These are phyloP conservation scores for thale cress (Arabidopsis thaliana) DNA, from an alignment of 345 rosid species.

Conservation along the genomic window DNA sequence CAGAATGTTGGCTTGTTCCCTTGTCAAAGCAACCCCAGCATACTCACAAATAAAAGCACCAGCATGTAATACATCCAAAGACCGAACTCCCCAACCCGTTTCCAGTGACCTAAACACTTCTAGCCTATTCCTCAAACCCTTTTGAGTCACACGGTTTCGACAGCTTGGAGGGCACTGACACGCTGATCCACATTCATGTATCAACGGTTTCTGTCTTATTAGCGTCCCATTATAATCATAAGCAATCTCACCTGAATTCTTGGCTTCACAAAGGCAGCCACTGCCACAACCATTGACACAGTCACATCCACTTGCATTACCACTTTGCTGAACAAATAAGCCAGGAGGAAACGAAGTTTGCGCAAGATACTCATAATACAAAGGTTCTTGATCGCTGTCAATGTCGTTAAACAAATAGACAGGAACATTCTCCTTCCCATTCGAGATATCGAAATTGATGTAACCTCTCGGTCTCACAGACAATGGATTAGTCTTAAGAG, in stretches of 20 bases:
- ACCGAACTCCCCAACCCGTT: constrained; percentile 96
- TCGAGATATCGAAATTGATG: constrained; percentile 76
- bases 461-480: constrained; percentile 73
- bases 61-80: constrained; percentile 83
- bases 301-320: constrained; percentile 62
- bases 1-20: constrained; percentile 80
- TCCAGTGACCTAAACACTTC: constrained; percentile 91
- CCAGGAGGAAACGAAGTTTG: constrained; percentile 69
- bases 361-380: constrained; percentile 76
- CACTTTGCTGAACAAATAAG: constrained; percentile 45
- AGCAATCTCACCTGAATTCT: constrained; percentile 84
- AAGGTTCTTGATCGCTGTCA: constrained; percentile 77
- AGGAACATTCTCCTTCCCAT: constrained; percentile 64
- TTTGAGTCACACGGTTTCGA: constrained; percentile 77
- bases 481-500: constrained; percentile 61
- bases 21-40: constrained; percentile 83
- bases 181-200: constrained; percentile 78
- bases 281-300: constrained; percentile 68
- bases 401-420: constrained; percentile 77
- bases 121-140: constrained; percentile 67
- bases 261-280: constrained; percentile 71
- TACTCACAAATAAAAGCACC: constrained; percentile 94
- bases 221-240: constrained; percentile 72
- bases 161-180: constrained; percentile 84
- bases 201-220: constrained; percentile 71